Evolutionary conservation across 768 basidiomycete species (phyloP).

Genomic region (Clitopilus passeckerianus): DNA sequence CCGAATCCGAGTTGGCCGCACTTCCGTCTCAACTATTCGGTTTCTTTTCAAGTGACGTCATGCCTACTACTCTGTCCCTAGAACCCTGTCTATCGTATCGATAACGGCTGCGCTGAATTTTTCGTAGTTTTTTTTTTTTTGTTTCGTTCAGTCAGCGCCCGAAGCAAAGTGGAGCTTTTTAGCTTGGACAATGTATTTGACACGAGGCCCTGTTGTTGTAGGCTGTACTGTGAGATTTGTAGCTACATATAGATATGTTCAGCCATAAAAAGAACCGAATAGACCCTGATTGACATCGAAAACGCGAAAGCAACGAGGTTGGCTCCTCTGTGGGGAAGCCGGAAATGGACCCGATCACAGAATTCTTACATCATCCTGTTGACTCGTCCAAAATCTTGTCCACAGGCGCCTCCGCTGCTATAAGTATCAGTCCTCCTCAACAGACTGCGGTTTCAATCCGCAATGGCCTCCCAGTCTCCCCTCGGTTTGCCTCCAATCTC

Average conservation of each 20-base stretch:
- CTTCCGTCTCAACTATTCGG: not conserved
- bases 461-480: conserved; percentile 26
- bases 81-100: not conserved
- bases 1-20: not conserved
- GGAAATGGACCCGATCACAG: not conserved
- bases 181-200: not conserved
- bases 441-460: not conserved
- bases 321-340: not conserved
- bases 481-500: conserved; percentile 61
- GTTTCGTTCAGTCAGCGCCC: not conserved
- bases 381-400: not conserved
- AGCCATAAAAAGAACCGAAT: not conserved
- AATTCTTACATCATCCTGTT: not conserved
- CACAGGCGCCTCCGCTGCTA: conserved; percentile 3
- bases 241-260: not conserved
- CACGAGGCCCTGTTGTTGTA: not conserved
- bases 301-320: conserved; percentile 1
- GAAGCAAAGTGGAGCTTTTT: not conserved
- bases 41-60: not conserved
- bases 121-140: not conserved
- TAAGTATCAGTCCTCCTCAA: not conserved
- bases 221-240: not conserved
- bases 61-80: not conserved
- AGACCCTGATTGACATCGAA: not conserved
- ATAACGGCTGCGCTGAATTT: not conserved